Percentiles rank a stretch among this genome's conserved stretches.
Conservation (phyloP, 2,329 filamentous ascomycete genomes). For the Intubia oerlemansii region DNA sequence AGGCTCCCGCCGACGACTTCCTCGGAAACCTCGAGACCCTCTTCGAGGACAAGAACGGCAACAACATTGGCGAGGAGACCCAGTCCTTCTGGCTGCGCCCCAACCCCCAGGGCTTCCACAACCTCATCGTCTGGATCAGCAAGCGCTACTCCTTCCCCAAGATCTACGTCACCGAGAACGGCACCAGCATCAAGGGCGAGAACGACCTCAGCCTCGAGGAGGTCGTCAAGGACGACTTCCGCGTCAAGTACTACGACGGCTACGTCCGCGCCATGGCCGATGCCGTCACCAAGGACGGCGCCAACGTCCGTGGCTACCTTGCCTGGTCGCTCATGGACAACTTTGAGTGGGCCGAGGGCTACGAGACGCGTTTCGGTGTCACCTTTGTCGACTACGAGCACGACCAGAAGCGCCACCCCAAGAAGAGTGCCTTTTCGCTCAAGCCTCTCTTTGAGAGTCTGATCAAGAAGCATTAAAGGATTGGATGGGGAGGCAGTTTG, state of each 20-base stretch:
- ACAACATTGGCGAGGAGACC: slow-evolving; percentile 61
- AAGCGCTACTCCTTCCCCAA: slow-evolving; percentile 54
- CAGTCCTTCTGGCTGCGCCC: slow-evolving; percentile 67
- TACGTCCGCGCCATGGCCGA: slow-evolving; percentile 62
- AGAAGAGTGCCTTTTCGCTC: slow-evolving; percentile 62
- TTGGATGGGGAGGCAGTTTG: too few relatives aligned
- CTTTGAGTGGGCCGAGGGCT: slow-evolving; percentile 85
- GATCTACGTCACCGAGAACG: slow-evolving; percentile 81
- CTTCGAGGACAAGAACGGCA: slow-evolving; percentile 48
- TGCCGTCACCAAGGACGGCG: slow-evolving; percentile 49
- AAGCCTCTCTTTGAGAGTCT: slow-evolving; percentile 49
- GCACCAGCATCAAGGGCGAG: slow-evolving; percentile 66
- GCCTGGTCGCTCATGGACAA: slow-evolving; percentile 83
- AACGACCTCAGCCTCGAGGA: slow-evolving; percentile 50
- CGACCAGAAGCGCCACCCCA: slow-evolving; percentile 58
- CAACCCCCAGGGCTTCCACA: slow-evolving; percentile 53
- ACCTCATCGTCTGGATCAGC: slow-evolving; percentile 56
- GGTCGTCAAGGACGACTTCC: slow-evolving; percentile 64
- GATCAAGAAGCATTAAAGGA: too few relatives aligned
- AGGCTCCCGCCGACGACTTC: slow-evolving; percentile 43
- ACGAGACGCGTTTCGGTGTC: slow-evolving; percentile 68
- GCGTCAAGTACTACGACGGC: slow-evolving; percentile 54
- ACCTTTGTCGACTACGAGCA: slow-evolving; percentile 67
- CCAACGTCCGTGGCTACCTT: slow-evolving; percentile 61
- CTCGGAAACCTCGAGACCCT: slow-evolving; percentile 55